Conservation (phyloP, 371 early-diverging fungal genomes). For the Catenaria anguillulae region DNA sequence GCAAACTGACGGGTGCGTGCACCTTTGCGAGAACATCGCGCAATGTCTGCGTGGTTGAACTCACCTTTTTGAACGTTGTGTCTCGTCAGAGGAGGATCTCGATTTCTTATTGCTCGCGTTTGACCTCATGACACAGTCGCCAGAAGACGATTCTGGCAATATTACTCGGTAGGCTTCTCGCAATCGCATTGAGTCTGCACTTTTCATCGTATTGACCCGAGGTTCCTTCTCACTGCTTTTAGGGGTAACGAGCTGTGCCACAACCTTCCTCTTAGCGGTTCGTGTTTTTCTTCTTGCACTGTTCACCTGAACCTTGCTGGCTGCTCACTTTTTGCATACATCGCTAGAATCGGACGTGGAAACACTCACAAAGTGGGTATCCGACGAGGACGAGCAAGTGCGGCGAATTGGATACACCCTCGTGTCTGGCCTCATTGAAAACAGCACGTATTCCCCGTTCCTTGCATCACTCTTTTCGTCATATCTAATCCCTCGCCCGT, state of each 20-base stretch:
- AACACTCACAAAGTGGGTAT: not conserved
- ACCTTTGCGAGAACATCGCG: too few species aligned
- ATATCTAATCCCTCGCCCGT: too few species aligned
- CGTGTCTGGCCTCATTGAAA: not conserved
- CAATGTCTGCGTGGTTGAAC: too few species aligned
- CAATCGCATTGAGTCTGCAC: too few species aligned
- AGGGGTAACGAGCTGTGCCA: not conserved
- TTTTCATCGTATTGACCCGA: too few species aligned
- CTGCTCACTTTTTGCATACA: not conserved
- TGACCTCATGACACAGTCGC: not conserved
- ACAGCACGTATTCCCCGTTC: too few species aligned
- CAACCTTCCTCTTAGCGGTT: not conserved
- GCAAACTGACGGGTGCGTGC: too few species aligned
- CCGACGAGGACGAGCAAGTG: not conserved
- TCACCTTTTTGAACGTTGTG: too few species aligned
- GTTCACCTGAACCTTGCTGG: not conserved
- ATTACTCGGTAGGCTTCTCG: too few species aligned
- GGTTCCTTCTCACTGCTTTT: too few species aligned
- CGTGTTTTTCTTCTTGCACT: not conserved
- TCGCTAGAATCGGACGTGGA: not conserved
- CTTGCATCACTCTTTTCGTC: too few species aligned
- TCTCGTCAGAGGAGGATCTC: not conserved
- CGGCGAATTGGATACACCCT: not conserved
- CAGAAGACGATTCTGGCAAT: not conserved
- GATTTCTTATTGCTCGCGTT: not conserved